These are phyloP conservation scores for Tolypocladium inflatum DNA, from an alignment of 2,329 filamentous ascomycete genomes.

Conservation along the genomic window DNA sequence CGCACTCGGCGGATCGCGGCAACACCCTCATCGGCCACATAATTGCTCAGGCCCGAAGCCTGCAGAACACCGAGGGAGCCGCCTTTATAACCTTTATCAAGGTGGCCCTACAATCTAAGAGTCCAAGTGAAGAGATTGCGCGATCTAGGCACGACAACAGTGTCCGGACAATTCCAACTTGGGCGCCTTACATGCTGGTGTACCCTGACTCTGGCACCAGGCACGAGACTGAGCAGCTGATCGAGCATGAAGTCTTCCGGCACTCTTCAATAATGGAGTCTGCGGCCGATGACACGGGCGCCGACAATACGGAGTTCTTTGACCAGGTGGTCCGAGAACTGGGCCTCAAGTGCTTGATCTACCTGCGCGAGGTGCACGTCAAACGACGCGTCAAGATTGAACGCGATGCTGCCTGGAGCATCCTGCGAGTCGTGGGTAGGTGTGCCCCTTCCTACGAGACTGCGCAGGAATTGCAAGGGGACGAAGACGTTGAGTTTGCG, in stretches of 20 bases:
- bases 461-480: conserved; percentile 19
- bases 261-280: conserved; percentile 12
- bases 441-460: conserved; percentile 31
- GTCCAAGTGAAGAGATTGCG: conserved; percentile 14
- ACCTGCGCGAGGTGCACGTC: conserved; percentile 38
- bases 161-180: conserved; percentile 26
- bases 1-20: conserved; percentile 22
- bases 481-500: conserved; percentile 18
- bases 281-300: conserved; percentile 17
- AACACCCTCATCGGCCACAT: conserved; percentile 33
- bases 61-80: conserved; percentile 38
- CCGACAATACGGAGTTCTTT: background rate
- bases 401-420: conserved; percentile 28
- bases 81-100: conserved; percentile 37
- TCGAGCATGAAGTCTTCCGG: conserved; percentile 33
- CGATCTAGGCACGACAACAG: conserved; percentile 10
- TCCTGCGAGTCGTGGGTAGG: conserved; percentile 32
- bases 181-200: conserved; percentile 41
- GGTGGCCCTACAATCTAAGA: conserved; percentile 16
- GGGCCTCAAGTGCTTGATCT: conserved; percentile 34
- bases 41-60: conserved; percentile 28
- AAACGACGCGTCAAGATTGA: conserved; percentile 29
- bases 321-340: conserved; percentile 26
- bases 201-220: conserved; percentile 35
- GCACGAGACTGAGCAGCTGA: conserved; percentile 30